Evolutionary conservation across 768 basidiomycete genomes (phyloP), one percentile per base, ranked within the genome.

Genomic region (Vararia minispora): DNA sequence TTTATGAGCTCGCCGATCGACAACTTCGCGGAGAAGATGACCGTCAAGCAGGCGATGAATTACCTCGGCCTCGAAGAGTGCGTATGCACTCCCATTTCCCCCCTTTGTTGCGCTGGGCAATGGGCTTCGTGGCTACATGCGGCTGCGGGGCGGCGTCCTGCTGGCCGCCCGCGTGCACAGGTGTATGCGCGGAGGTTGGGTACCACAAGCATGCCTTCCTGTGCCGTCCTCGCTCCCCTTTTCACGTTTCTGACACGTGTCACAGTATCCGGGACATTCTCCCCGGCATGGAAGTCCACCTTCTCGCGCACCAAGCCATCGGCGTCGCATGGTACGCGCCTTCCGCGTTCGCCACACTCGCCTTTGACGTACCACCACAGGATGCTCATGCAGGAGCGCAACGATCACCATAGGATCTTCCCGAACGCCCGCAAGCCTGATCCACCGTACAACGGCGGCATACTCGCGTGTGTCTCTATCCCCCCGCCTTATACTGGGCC

Each of bases 251-350:
- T 26, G 32, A 35, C 17, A 28, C 14, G n/a, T 58, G 5, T 22
- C 22, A 33, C 23, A 75, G 72, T 43, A 52, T 68, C 20, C 63
- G 64, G 30, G 75, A 80, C 41, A 49, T 74, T 13, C 53, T 90
- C 2, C 77, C 79, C 1, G 83, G 82, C 0, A 58, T 88, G 43
- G 75, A 77, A 51, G 72, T 86, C 9, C 66, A 73, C 3, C 63
- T 88, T 7, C 62, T 88, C 43, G 71, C 74, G 6, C 86, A 88
- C 51, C 81, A 88, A 55, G 62, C 71, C 26, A 77, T 88, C 35
- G 85, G 86, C 0, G 83, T 88, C 13, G 69, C 70, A 26, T 88
- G 83, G 79, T 72, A 42, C 24, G 59, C 45, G 17, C 35, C 12
- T 9, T 24, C 12, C 35, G 18, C 33, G 5, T 16, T 23, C 16